phyloP scores from a whole-genome alignment of 2,329 filamentous ascomycete genomes.

The Exophiala alcalophila region DNA sequence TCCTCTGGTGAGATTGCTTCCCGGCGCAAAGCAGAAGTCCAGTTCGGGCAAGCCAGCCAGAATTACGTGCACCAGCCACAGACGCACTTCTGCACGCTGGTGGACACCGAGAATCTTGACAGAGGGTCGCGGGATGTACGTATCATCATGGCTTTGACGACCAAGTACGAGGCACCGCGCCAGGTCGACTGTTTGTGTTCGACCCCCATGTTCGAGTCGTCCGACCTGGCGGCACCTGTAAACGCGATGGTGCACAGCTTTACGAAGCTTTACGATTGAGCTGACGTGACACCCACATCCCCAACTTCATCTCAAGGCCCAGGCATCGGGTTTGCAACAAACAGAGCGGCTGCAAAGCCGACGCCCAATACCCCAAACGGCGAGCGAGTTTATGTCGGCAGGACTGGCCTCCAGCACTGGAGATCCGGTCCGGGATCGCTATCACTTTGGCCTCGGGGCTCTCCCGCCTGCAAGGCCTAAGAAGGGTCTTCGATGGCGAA shows the following conservation, averaged over 20 bases:
- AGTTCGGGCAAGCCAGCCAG: background rate
- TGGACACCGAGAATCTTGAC: constrained; percentile 1
- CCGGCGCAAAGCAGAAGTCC: background rate
- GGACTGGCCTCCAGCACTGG: too few relatives aligned
- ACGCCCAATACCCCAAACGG: too few relatives aligned
- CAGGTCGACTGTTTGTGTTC: too few relatives aligned
- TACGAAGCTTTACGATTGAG: background rate
- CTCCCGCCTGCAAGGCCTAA: constrained; percentile 1
- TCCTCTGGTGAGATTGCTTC: background rate
- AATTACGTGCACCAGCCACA: background rate
- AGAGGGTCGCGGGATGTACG: constrained; percentile 3
- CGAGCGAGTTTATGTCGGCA: too few relatives aligned
- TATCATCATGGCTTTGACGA: too few relatives aligned
- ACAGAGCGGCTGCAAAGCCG: too few relatives aligned
- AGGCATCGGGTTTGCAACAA: too few relatives aligned
- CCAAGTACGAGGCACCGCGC: too few relatives aligned
- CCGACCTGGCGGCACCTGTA: constrained; percentile 3
- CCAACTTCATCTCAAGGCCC: background rate
- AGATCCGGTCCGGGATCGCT: too few relatives aligned
- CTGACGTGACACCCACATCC: constrained; percentile 10
- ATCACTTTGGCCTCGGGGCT: background rate
- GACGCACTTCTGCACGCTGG: background rate
- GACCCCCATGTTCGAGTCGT: constrained; percentile 1
- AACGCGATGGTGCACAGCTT: constrained; percentile 2
- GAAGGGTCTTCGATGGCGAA: too few relatives aligned